Base-by-base conservation (phyloP, 2,329 filamentous ascomycete species). In the Colletotrichum coccodes region DNA sequence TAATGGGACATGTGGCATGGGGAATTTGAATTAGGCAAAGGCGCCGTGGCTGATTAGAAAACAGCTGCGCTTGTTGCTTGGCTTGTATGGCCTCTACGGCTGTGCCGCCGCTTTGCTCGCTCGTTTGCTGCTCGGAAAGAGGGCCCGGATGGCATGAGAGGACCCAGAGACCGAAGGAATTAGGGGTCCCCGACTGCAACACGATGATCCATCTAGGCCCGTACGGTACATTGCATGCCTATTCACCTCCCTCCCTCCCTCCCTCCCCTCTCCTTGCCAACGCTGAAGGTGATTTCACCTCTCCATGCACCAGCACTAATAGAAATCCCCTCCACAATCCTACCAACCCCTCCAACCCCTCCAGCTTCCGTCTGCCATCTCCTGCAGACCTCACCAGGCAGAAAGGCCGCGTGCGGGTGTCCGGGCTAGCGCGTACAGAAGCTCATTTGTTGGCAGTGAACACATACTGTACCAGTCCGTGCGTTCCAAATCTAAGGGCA, bases 111-210 rank as follows among this genome's bases (percentile, higher is more conserved):
- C 60, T 42, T 38, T 52, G 54, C 61, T 64, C 38, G 34, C 21
- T 26, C 26, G 23, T 46, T 40, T 30, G 34, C 23, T 38, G 42
- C 42, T 21, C n/a, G 49, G 46, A 52, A 64, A 34, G 46, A 42
- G 32, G 58, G 34, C 36, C 18, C 28, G 50, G 32, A 26, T 34
- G 58, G 44, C 34, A 40, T n/a, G 50, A 42, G 14, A 11, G 26
- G 26, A 42, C 18, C 14, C 16, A n/a, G 5, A 6, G 34, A 8
- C 32, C 32, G 63, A 40, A 26, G 28, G n/a, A 32, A 34, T 50
- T 62, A 56, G 49, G 50, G 64, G 34, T 56, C 64, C 47, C 59
- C 58, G 32, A 50, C 58, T 56, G n/a, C 53, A 18, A 46, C n/a
- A 14, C 26, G 1, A 28, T 12, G 49, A 5, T 23, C 30, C 30